Evolutionary conservation across 2,329 filamentous ascomycete species (phyloP).

Genomic region (Microsporum canis): DNA sequence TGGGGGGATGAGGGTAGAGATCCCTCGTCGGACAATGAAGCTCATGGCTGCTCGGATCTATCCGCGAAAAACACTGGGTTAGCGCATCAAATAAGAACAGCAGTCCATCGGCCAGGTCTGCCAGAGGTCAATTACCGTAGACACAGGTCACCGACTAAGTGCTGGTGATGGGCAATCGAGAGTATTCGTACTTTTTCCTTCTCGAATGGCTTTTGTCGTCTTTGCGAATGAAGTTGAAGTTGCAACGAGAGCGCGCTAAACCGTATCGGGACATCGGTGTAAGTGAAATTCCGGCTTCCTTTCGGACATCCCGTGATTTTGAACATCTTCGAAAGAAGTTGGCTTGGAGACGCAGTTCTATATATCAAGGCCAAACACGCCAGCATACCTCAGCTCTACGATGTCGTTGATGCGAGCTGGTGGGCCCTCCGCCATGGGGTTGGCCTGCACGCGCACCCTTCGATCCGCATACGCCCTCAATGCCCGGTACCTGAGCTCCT

Average conservation of each 20-base stretch:
- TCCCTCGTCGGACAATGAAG: slow-evolving; percentile 77
- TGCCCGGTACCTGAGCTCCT: slow-evolving; percentile 30
- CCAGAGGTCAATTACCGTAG: background rate
- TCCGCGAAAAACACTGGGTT: background rate
- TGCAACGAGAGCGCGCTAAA: slow-evolving; percentile 25
- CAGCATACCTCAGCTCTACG: slow-evolving; percentile 17
- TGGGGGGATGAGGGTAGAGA: slow-evolving; percentile 97
- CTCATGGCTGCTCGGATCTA: slow-evolving; percentile 58
- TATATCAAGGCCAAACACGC: background rate
- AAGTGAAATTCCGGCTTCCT: background rate
- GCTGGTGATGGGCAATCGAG: background rate
- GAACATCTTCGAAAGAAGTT: background rate
- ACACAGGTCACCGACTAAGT: background rate
- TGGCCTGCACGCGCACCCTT: slow-evolving; percentile 25
- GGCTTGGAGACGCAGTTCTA: background rate
- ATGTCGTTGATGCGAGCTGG: slow-evolving; percentile 58
- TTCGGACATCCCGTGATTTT: background rate
- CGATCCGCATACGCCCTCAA: slow-evolving; percentile 24
- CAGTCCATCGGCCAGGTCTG: background rate
- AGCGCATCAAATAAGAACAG: background rate
- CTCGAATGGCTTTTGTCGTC: background rate
- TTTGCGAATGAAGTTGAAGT: slow-evolving; percentile 13
- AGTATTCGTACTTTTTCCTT: background rate
- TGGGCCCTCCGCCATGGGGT: slow-evolving; percentile 19
- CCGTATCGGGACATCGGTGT: slow-evolving; percentile 21